Evolutionary conservation across 768 basidiomycete species (phyloP), one percentile per base, ranked within the genome.

Genomic region (Hypsizygus marmoreus): DNA sequence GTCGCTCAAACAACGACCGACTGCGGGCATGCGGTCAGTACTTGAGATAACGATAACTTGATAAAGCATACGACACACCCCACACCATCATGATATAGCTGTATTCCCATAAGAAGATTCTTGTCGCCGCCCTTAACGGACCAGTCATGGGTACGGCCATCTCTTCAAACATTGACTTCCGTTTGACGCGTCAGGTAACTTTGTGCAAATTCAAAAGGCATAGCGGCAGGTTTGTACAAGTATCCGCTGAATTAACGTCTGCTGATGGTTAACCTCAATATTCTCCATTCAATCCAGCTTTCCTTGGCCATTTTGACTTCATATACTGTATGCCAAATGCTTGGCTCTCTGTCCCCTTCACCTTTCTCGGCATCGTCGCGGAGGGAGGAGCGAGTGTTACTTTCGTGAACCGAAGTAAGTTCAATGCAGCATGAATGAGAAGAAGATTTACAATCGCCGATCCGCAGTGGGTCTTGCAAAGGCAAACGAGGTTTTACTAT

Each of bases 251-350:
- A 29, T n/a, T 12, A 9, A 7, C 35, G 19, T 36, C 8, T 23
- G 10, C 19, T 26, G 12, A 13, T n/a, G n/a, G n/a, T n/a, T n/a
- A n/a, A n/a, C n/a, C n/a, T n/a, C n/a, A n/a, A n/a, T n/a, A n/a
- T n/a, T n/a, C n/a, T n/a, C n/a, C n/a, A n/a, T n/a, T n/a, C n/a
- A 13, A 19, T 40, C 19, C 50, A 84, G 86, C 80, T 2, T 79
- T 81, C 55, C 65, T 85, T n/a, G 84, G 85, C 1, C 77, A 84
- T 47, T 86, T 87, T 48, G 87, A 89, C 61, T 85, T 89, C 53
- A 81, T 89, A 20, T 88, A 86, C 52, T 73, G 79, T 19, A 61
- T 87, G 48, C 79, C 82, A 2, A 68, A 72, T 45, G 75, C 69
- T 0, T 88, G 82, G 80, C 60, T 89, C 4, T 77, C 79, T 26